Evolutionary conservation across 257 asterid genomes (phyloP).

Genomic region (Primulina tabacum): DNA sequence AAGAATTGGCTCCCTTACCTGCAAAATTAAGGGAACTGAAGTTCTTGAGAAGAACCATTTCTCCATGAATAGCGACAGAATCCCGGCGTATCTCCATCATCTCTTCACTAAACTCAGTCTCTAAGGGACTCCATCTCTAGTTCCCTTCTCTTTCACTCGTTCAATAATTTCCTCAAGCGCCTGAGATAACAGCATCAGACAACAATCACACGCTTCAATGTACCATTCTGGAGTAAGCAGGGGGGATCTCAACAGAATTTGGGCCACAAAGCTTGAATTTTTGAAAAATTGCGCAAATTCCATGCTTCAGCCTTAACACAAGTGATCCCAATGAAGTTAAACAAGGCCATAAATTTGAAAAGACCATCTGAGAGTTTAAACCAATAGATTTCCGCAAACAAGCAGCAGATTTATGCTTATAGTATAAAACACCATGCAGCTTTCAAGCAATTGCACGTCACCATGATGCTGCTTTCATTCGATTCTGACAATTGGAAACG

Average conservation of each 20-base stretch:
- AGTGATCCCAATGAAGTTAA: neutral
- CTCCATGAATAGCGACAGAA: conserved; percentile 84
- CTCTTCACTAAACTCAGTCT: conserved; percentile 61
- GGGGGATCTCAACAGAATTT: neutral
- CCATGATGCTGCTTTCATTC: neutral
- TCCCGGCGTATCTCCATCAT: conserved; percentile 71
- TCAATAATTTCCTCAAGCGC: conserved; percentile 73
- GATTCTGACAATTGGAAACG: neutral
- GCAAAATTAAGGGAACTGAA: conserved; percentile 94
- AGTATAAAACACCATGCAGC: neutral
- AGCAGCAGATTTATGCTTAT: neutral
- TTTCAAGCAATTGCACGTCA: neutral
- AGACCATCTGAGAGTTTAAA: neutral
- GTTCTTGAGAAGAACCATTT: conserved; percentile 86
- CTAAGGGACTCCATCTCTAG: conserved; percentile 38
- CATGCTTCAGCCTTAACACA: neutral
- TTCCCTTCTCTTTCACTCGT: conserved; percentile 47
- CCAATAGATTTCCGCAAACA: too few relatives aligned
- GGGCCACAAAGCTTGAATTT: neutral
- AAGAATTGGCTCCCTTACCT: conserved; percentile 44
- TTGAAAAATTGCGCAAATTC: neutral
- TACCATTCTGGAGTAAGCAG: neutral
- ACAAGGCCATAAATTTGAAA: neutral
- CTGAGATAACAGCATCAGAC: conserved; percentile 35
- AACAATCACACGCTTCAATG: conserved; percentile 15